A percentile compares a stretch with the other conserved stretches of the same genome.
phyloP scores from a whole-genome alignment of 805 yeast genomes.

The Yarrowia sp. region DNA sequence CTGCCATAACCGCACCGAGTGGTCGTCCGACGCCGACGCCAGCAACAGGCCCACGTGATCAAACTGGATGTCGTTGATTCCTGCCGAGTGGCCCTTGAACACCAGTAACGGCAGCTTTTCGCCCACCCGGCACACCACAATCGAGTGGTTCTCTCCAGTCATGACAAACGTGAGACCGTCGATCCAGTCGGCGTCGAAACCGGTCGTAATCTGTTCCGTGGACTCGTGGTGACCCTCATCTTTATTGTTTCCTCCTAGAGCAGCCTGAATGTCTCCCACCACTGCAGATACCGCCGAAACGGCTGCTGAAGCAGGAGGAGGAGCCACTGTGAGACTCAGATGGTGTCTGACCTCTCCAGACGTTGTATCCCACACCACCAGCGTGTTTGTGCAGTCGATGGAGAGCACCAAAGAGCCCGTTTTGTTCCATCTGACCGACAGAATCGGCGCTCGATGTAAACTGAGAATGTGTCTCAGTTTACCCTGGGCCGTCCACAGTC shows the following conservation, averaged over 20 bases:
- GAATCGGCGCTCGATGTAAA: slow-evolving; percentile 62
- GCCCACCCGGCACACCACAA: slow-evolving; percentile 62
- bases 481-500: slow-evolving; percentile 82
- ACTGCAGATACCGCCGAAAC: slow-evolving; percentile 27
- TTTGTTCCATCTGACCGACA: slow-evolving; percentile 66
- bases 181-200: slow-evolving; percentile 66
- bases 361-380: slow-evolving; percentile 70
- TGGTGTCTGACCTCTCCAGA: slow-evolving; percentile 55
- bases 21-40: slow-evolving; percentile 81
- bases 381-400: slow-evolving; percentile 61
- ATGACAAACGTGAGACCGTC: slow-evolving; percentile 70
- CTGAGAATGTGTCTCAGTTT: slow-evolving; percentile 61
- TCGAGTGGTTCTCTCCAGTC: slow-evolving; percentile 64
- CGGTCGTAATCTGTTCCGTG: not conserved
- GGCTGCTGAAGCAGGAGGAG: slow-evolving; percentile 25
- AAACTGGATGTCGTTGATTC: slow-evolving; percentile 64
- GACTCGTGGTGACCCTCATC: slow-evolving; percentile 24
- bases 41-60: slow-evolving; percentile 60
- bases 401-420: slow-evolving; percentile 63
- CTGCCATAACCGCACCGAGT: slow-evolving; percentile 74
- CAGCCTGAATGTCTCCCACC: slow-evolving; percentile 27
- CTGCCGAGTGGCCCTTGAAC: slow-evolving; percentile 69
- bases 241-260: not conserved
- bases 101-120: slow-evolving; percentile 58
- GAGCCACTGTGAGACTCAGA: slow-evolving; percentile 41